Evolutionary conservation across 306 rosid species (phyloP).

Genomic region (Trifolium subterraneum): DNA sequence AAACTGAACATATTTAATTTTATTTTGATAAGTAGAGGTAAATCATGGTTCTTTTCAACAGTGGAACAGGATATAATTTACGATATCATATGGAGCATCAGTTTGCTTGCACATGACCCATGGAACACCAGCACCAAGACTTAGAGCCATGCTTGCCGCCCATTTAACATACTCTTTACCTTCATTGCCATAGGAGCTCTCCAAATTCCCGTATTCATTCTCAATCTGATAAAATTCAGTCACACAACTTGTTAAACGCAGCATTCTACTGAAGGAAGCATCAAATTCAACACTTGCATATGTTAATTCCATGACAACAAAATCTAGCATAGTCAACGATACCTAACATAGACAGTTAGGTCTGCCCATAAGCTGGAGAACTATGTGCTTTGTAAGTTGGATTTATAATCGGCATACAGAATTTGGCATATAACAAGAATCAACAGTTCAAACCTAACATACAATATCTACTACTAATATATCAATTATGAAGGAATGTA

Average conservation of each 20-base stretch:
- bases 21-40: conserved; percentile 35
- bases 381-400: too few relatives aligned
- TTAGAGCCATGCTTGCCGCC: conserved; percentile 93
- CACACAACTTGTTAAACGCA: conserved; percentile 41
- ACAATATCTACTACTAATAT: background rate
- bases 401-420: conserved; percentile 20
- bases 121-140: conserved; percentile 93
- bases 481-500: conserved; percentile 23
- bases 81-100: conserved; percentile 87
- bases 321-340: conserved; percentile 28
- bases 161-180: conserved; percentile 91
- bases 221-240: conserved; percentile 74
- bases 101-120: conserved; percentile 99
- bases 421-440: background rate
- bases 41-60: conserved; percentile 29
- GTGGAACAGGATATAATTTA: conserved; percentile 49
- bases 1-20: conserved; percentile 12
- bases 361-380: conserved; percentile 23
- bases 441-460: conserved; percentile 23
- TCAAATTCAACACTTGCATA: conserved; percentile 24
- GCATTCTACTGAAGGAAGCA: conserved; percentile 31
- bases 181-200: conserved; percentile 69
- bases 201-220: conserved; percentile 95
- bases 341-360: conserved; percentile 21
- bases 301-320: conserved; percentile 32